A percentile compares a stretch with the other conserved stretches of the same genome.
Conservation (phyloP, 176 grass and related monocot species). For the Pontederia paniculata region DNA sequence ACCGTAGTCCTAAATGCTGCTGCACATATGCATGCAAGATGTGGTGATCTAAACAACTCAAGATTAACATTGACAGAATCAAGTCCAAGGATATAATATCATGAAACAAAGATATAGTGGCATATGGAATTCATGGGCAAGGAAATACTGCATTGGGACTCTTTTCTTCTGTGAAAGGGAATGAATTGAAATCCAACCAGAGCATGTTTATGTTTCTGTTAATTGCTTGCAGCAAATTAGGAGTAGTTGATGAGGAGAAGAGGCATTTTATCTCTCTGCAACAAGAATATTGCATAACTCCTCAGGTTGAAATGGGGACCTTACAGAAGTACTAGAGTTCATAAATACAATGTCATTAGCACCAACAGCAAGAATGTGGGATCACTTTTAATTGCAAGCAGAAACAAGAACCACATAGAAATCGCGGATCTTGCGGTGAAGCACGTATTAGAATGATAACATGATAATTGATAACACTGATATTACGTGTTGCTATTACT, state of each 20-base stretch:
- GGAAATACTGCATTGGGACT: slow-evolving; percentile 50
- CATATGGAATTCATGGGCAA: slow-evolving; percentile 68
- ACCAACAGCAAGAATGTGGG: slow-evolving; percentile 72
- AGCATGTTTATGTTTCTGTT: slow-evolving; percentile 69
- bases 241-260: slow-evolving; percentile 56
- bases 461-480: too few species aligned
- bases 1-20: slow-evolving; percentile 49
- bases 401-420: slow-evolving; percentile 68
- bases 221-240: slow-evolving; percentile 79
- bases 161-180: slow-evolving; percentile 49
- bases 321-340: slow-evolving; percentile 41
- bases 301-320: slow-evolving; percentile 49
- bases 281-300: slow-evolving; percentile 46
- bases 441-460: slow-evolving; percentile 49
- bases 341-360: slow-evolving; percentile 61
- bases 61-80: slow-evolving; percentile 55
- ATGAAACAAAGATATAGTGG: slow-evolving; percentile 83
- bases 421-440: slow-evolving; percentile 65
- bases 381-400: slow-evolving; percentile 70
- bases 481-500: too few species aligned
- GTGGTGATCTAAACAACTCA: slow-evolving; percentile 48
- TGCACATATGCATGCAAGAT: slow-evolving; percentile 61
- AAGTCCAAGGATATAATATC: slow-evolving; percentile 42
- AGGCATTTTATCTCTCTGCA: slow-evolving; percentile 59
- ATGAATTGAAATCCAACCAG: slow-evolving; percentile 42